phyloP scores from a whole-genome alignment of 805 yeast genomes.

The Myxozyma mucilagina region DNA sequence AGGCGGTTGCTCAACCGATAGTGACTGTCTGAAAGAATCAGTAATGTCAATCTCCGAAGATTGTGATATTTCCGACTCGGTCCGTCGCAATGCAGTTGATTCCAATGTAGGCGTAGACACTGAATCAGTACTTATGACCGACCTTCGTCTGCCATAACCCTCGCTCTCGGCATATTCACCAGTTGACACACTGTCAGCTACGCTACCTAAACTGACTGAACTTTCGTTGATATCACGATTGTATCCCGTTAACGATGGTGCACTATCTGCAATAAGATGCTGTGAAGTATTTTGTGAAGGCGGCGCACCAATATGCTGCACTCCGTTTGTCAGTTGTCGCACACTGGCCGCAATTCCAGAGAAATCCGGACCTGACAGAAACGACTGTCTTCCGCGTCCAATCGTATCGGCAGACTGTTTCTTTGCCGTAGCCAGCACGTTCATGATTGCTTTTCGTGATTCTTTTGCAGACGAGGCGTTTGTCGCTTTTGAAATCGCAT shows the following conservation, averaged over 20 bases:
- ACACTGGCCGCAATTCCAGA: constrained; percentile 24
- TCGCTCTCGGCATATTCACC: constrained; percentile 11
- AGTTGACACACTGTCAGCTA: background rate
- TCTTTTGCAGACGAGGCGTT: constrained; percentile 17
- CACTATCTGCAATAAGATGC: background rate
- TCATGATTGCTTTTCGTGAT: constrained; percentile 26
- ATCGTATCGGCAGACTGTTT: constrained; percentile 25
- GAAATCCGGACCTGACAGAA: constrained; percentile 15
- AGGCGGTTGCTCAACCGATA: background rate
- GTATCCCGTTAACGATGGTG: constrained; percentile 13
- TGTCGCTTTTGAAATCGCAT: constrained; percentile 31
- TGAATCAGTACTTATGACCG: constrained; percentile 1
- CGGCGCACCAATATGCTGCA: background rate
- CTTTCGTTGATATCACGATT: constrained; percentile 17
- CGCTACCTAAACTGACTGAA: constrained; percentile 13
- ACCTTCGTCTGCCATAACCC: constrained; percentile 1
- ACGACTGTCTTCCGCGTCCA: constrained; percentile 9
- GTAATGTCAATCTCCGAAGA: constrained; percentile 10
- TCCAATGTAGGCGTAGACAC: constrained; percentile 5
- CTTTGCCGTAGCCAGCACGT: constrained; percentile 28
- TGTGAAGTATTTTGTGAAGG: background rate
- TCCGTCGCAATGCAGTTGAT: background rate
- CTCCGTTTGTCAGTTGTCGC: constrained; percentile 20
- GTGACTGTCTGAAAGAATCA: constrained; percentile 4
- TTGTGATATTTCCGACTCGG: constrained; percentile 3